A percentile compares a stretch with the other conserved stretches of the same genome.
Conservation (phyloP, 805 yeast species). For the Metschnikowia koreensis region DNA sequence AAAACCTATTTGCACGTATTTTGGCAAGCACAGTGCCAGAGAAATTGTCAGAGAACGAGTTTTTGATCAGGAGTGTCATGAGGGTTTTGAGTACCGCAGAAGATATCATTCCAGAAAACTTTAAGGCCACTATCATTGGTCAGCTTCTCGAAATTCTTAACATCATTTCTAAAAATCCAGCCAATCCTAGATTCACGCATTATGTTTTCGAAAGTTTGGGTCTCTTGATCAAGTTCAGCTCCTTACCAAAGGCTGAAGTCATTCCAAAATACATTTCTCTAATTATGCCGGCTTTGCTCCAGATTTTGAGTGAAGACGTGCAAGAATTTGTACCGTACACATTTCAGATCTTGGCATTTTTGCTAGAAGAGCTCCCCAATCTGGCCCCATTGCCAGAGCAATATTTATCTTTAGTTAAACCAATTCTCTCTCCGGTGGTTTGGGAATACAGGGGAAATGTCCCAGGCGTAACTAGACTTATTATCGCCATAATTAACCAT, state of each 20-base stretch:
- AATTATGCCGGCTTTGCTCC: slow-evolving; percentile 65
- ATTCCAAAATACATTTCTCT: slow-evolving; percentile 41
- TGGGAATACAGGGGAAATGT: slow-evolving; percentile 95
- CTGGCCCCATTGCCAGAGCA: slow-evolving; percentile 56
- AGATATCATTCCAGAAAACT: slow-evolving; percentile 49
- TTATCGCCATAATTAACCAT: slow-evolving; percentile 61
- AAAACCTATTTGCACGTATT: slow-evolving; percentile 65
- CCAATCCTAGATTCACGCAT: slow-evolving; percentile 92
- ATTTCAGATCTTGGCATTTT: slow-evolving; percentile 82
- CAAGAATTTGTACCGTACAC: slow-evolving; percentile 93
- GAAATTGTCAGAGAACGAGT: slow-evolving; percentile 92
- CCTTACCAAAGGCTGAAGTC: slow-evolving; percentile 21
- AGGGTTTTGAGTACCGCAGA: slow-evolving; percentile 74
- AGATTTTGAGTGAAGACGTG: slow-evolving; percentile 74
- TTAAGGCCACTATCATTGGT: slow-evolving; percentile 49
- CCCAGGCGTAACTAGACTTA: slow-evolving; percentile 84
- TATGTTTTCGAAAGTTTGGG: slow-evolving; percentile 88
- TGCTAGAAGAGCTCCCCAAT: slow-evolving; percentile 61
- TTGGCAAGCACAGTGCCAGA: slow-evolving; percentile 62
- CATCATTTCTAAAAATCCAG: slow-evolving; percentile 81
- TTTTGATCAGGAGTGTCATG: slow-evolving; percentile 84
- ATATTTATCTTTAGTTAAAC: slow-evolving; percentile 67
- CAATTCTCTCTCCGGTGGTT: slow-evolving; percentile 81
- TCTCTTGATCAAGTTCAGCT: slow-evolving; percentile 56
- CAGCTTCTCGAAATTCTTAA: slow-evolving; percentile 69